phyloP scores from a whole-genome alignment of 306 rosid species.

The Cicer judaicum region DNA sequence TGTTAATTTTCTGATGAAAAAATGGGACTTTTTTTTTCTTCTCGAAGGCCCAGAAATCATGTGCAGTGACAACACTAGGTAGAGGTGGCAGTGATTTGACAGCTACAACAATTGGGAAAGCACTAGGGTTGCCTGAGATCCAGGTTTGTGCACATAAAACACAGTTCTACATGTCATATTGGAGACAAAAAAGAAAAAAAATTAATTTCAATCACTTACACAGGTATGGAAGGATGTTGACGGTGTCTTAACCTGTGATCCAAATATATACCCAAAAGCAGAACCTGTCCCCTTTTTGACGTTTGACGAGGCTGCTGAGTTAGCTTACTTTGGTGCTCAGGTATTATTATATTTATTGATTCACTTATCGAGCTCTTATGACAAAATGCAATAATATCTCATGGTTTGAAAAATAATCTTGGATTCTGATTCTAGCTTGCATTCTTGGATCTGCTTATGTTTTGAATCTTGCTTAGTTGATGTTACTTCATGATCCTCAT shows the following conservation, averaged over 20 bases:
- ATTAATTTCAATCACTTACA: conserved; percentile 41
- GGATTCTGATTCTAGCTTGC: neutral
- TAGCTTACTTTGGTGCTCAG: conserved; percentile 99
- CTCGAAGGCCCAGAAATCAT: conserved; percentile 87
- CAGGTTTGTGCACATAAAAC: conserved; percentile 61
- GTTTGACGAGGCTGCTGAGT: conserved; percentile 98
- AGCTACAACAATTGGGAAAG: conserved; percentile 96
- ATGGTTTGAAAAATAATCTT: neutral
- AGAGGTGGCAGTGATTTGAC: conserved; percentile 99
- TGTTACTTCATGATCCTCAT: conserved; percentile 21
- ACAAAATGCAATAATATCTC: neutral
- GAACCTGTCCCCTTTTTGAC: conserved; percentile 91
- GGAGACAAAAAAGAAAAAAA: conserved; percentile 11
- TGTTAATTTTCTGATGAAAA: conserved; percentile 6
- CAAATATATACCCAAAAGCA: conserved; percentile 73
- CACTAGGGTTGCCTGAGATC: conserved; percentile 89
- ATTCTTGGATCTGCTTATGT: conserved; percentile 25
- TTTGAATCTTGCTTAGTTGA: conserved; percentile 26
- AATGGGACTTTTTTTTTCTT: conserved; percentile 11
- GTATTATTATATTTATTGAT: conserved; percentile 48
- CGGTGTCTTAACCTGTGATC: conserved; percentile 96
- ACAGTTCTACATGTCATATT: conserved; percentile 4
- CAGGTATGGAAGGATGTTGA: conserved; percentile 99
- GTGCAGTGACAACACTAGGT: conserved; percentile 96
- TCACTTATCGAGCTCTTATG: conserved; percentile 36